Percentiles rank a stretch among this genome's conserved stretches.
phyloP scores from a whole-genome alignment of 805 yeast genomes.

The Kluyveromyces aestuarii region DNA sequence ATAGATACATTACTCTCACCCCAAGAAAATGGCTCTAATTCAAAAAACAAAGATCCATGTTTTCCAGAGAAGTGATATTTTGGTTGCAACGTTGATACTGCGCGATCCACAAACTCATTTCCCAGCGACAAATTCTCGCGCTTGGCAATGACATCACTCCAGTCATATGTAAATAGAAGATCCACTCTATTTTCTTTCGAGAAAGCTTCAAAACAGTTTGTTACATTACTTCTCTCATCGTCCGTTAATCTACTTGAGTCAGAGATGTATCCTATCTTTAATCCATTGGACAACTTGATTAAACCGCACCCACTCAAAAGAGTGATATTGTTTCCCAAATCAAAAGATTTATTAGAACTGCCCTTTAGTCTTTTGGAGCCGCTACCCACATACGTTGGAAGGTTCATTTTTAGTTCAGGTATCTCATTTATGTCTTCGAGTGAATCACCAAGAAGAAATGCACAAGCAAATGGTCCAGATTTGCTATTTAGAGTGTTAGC shows the following conservation, averaged over 20 bases:
- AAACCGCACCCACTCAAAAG: slow-evolving; percentile 30
- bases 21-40: slow-evolving; percentile 54
- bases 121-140: slow-evolving; percentile 40
- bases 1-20: slow-evolving; percentile 28
- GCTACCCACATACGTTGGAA: slow-evolving; percentile 16
- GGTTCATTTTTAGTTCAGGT: not conserved
- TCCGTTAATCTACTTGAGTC: slow-evolving; percentile 19
- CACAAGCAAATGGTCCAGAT: slow-evolving; percentile 59
- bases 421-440: slow-evolving; percentile 7
- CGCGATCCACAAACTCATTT: slow-evolving; percentile 35
- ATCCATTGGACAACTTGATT: slow-evolving; percentile 34
- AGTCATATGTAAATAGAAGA: slow-evolving; percentile 46
- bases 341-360: slow-evolving; percentile 4
- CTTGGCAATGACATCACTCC: slow-evolving; percentile 48
- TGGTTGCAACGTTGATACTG: slow-evolving; percentile 42
- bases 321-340: slow-evolving; percentile 19
- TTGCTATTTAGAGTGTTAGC: slow-evolving; percentile 42
- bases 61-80: slow-evolving; percentile 51
- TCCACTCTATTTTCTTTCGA: slow-evolving; percentile 32
- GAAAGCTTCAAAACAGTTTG: slow-evolving; percentile 7
- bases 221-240: slow-evolving; percentile 20
- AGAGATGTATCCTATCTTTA: slow-evolving; percentile 39
- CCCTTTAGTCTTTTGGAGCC: slow-evolving; percentile 11
- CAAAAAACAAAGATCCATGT: slow-evolving; percentile 39
- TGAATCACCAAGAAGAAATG: slow-evolving; percentile 44